Evolutionary conservation across 2,329 filamentous ascomycete genomes (phyloP).

Genomic region (Parastagonospora nodorum): DNA sequence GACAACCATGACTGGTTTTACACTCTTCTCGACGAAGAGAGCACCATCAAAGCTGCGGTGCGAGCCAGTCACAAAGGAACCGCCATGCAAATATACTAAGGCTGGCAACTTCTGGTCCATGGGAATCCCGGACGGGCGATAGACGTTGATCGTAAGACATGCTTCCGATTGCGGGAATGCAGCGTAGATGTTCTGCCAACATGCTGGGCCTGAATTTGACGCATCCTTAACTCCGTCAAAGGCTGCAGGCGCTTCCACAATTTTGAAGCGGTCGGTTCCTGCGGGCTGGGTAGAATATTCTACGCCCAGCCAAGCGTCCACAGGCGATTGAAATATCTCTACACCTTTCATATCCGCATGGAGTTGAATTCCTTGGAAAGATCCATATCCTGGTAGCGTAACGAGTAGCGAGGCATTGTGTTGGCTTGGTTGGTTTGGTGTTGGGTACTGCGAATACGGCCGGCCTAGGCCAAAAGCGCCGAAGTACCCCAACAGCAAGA

Average conservation of each 20-base stretch:
- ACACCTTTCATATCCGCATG: constrained; percentile 42
- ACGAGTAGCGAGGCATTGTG: constrained; percentile 28
- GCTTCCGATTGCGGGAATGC: constrained; percentile 36
- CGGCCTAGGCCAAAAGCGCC: constrained; percentile 20
- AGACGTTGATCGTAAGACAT: constrained; percentile 42
- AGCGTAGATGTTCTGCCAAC: constrained; percentile 50
- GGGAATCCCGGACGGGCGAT: constrained; percentile 32
- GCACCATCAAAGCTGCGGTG: constrained; percentile 42
- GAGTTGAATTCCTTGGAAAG: constrained; percentile 48
- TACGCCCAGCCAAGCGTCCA: constrained; percentile 57
- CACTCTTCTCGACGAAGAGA: constrained; percentile 38
- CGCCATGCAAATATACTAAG: constrained; percentile 39
- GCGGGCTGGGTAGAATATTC: constrained; percentile 52
- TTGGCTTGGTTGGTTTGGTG: constrained; percentile 6
- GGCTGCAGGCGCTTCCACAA: constrained; percentile 47
- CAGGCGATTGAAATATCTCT: constrained; percentile 34
- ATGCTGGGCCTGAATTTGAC: constrained; percentile 49
- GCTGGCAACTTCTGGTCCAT: constrained; percentile 36
- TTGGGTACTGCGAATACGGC: constrained; percentile 11
- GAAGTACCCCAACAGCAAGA: constrained; percentile 30
- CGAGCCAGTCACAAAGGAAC: constrained; percentile 36
- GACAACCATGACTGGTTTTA: constrained; percentile 39
- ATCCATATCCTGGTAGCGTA: constrained; percentile 48
- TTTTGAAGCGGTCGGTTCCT: constrained; percentile 49
- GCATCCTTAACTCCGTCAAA: constrained; percentile 51